phyloP scores from a whole-genome alignment of 176 grass and related monocot genomes.

The Eleusine indica region DNA sequence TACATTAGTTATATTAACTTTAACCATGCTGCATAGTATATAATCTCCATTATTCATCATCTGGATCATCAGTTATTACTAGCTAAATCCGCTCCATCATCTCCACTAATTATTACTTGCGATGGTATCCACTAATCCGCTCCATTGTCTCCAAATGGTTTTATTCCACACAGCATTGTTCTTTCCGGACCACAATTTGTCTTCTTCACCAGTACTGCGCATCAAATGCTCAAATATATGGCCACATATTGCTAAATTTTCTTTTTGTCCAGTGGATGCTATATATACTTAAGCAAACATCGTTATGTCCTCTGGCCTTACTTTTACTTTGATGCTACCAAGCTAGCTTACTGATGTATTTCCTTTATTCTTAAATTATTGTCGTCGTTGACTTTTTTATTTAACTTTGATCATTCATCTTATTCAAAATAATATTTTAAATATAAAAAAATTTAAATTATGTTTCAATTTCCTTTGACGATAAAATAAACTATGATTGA shows the following conservation, averaged over 20 bases:
- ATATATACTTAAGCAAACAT: constrained; percentile 1
- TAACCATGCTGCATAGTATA: not conserved
- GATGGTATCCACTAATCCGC: not conserved
- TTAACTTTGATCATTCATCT: no score
- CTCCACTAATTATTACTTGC: not conserved
- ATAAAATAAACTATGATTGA: no score
- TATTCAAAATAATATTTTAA: no score
- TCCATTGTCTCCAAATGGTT: not conserved
- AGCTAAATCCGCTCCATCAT: no score
- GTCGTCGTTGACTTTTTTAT: no score
- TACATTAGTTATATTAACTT: not conserved
- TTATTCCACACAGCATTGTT: constrained; percentile 40
- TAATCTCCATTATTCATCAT: not conserved
- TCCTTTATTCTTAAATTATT: no score
- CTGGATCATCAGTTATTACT: no score
- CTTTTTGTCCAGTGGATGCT: not conserved
- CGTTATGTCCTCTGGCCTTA: not conserved
- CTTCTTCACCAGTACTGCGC: constrained; percentile 10
- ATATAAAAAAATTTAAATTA: no score
- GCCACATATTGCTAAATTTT: constrained; percentile 13
- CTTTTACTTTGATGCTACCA: not conserved
- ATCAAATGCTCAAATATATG: constrained; percentile 41
- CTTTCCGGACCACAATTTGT: constrained; percentile 39
- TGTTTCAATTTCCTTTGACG: no score
- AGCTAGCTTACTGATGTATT: not conserved